Evolutionary conservation across 179 eudicot species (phyloP).

Genomic region (Silene vulgaris): DNA sequence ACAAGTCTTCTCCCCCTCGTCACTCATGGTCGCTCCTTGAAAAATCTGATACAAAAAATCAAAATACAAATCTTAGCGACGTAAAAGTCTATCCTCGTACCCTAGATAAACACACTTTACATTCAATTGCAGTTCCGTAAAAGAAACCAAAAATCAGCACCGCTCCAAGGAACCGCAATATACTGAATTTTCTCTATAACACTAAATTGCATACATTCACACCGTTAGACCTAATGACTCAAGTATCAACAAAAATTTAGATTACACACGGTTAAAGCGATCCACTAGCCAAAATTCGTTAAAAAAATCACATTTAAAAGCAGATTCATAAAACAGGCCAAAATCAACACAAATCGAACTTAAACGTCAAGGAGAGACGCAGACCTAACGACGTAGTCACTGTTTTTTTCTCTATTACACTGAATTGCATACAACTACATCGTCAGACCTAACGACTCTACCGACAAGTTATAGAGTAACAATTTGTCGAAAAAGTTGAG

Average conservation of each 20-base stretch:
- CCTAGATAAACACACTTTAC: neutral
- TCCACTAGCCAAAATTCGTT: too few relatives aligned
- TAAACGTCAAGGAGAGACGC: too few relatives aligned
- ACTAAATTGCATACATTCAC: neutral
- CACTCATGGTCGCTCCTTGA: slow-evolving; percentile 59
- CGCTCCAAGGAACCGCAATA: too few relatives aligned
- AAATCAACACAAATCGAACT: neutral
- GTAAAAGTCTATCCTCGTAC: neutral
- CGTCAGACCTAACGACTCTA: too few relatives aligned
- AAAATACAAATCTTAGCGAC: neutral
- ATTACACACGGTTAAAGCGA: too few relatives aligned
- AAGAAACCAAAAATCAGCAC: neutral
- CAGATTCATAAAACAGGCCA: neutral
- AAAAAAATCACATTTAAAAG: neutral
- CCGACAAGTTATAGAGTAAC: neutral
- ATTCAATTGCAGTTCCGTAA: neutral
- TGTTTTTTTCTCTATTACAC: neutral
- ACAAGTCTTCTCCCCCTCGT: slow-evolving; percentile 83
- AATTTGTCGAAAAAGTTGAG: neutral
- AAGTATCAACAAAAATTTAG: neutral
- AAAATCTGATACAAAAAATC: slow-evolving; percentile 17
- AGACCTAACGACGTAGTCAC: too few relatives aligned
- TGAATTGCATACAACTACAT: neutral
- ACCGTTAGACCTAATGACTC: neutral
- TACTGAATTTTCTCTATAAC: too few relatives aligned